phyloP scores from a whole-genome alignment of 345 rosid species.

The Melastoma malabathricum region DNA sequence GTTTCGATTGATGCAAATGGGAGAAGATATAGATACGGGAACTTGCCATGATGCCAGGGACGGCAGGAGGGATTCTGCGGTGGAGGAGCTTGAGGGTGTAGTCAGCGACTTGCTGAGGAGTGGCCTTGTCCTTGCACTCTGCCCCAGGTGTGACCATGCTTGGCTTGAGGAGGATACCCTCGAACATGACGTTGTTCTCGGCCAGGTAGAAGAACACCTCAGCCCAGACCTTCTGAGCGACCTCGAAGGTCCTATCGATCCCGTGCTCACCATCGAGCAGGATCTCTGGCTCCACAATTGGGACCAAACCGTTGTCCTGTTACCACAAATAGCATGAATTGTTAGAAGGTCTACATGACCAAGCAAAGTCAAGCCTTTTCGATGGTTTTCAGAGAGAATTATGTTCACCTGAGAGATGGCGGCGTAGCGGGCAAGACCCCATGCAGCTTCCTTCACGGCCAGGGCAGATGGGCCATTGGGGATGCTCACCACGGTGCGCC shows the following conservation, averaged over 20 bases:
- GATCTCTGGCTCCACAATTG: slow-evolving; percentile 26
- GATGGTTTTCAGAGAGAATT: too few relatives aligned
- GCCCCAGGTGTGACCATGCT: slow-evolving; percentile 26
- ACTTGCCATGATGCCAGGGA: slow-evolving; percentile 20
- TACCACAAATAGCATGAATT: not conserved
- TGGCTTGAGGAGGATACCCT: slow-evolving; percentile 28
- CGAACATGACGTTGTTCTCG: slow-evolving; percentile 19
- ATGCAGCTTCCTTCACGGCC: slow-evolving; percentile 28
- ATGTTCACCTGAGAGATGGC: slow-evolving; percentile 16
- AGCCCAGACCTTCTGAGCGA: slow-evolving; percentile 21
- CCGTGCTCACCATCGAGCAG: slow-evolving; percentile 22
- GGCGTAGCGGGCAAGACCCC: slow-evolving; percentile 28
- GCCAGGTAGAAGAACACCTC: slow-evolving; percentile 23
- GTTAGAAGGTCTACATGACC: not conserved
- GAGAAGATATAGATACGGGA: not conserved
- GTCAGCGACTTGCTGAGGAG: slow-evolving; percentile 15
- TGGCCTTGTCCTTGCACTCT: slow-evolving; percentile 23
- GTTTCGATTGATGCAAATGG: not conserved
- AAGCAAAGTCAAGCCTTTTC: not conserved
- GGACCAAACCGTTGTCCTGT: slow-evolving; percentile 25
- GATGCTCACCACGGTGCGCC: slow-evolving; percentile 31
- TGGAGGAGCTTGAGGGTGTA: slow-evolving; percentile 20
- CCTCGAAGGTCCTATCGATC: slow-evolving; percentile 23
- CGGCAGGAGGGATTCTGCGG: slow-evolving; percentile 15
- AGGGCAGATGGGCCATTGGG: slow-evolving; percentile 29